Conservation (phyloP, 768 basidiomycete species). For the Pleurotus ostreatus region DNA sequence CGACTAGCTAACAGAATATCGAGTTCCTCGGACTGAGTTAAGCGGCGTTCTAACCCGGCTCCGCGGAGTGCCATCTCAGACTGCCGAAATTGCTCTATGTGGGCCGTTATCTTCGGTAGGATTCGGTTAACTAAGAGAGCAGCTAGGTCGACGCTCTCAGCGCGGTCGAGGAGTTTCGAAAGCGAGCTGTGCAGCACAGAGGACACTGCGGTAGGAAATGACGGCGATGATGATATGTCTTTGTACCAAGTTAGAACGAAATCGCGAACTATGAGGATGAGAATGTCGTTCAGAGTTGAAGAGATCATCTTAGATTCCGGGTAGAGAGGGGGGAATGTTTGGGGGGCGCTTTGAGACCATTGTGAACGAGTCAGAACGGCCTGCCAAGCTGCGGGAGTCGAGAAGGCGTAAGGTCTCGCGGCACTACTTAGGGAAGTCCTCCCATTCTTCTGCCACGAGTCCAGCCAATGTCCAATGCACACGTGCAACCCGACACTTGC, state of each 20-base stretch:
- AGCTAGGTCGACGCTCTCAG: conserved; percentile 63
- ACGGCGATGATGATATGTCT: conserved; percentile 77
- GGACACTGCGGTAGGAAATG: conserved; percentile 87
- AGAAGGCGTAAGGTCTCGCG: conserved; percentile 78
- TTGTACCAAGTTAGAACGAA: conserved; percentile 91
- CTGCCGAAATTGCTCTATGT: conserved; percentile 86
- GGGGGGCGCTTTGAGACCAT: conserved; percentile 76
- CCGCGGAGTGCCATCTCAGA: conserved; percentile 86
- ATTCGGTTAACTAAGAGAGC: conserved; percentile 78
- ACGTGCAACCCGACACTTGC: conserved; percentile 52
- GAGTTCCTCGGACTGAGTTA: conserved; percentile 88
- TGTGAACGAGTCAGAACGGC: conserved; percentile 84
- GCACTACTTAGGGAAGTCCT: conserved; percentile 45
- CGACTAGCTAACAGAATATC: conserved; percentile 82
- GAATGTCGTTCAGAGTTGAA: conserved; percentile 71
- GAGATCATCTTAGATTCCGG: conserved; percentile 65
- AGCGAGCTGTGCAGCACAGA: conserved; percentile 65
- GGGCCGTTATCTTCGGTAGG: conserved; percentile 83
- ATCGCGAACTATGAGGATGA: conserved; percentile 78
- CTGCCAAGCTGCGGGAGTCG: conserved; percentile 93
- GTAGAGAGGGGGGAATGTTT: conserved; percentile 62
- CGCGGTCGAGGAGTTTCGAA: conserved; percentile 51
- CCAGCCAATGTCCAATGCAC: conserved; percentile 55
- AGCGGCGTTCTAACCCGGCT: conserved; percentile 71
- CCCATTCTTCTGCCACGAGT: conserved; percentile 32